Evolutionary conservation across 805 yeast species (phyloP).

Genomic region (Schwanniomyces sp.): DNA sequence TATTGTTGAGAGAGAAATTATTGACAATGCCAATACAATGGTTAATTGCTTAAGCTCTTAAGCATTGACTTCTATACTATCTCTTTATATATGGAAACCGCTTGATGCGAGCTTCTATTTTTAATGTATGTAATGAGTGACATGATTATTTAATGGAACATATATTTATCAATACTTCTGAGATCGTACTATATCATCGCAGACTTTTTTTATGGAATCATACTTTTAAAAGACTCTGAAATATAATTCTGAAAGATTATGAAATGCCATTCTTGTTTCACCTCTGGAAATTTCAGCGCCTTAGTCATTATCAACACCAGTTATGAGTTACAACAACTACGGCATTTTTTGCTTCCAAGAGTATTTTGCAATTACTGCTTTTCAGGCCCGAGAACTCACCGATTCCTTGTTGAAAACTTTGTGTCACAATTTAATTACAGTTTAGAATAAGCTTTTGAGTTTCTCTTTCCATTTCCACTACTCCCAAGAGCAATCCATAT

Average conservation of each 20-base stretch:
- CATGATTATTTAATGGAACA: not conserved
- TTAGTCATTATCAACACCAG: not conserved
- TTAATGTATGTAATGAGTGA: not conserved
- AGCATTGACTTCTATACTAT: not conserved
- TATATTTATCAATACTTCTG: not conserved
- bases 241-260: no score
- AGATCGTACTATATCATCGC: not conserved
- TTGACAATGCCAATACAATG: not conserved
- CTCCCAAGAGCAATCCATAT: no score
- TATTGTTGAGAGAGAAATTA: conserved; percentile 1
- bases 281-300: not conserved
- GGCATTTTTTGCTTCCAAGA: not conserved
- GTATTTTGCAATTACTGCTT: not conserved
- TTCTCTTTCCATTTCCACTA: not conserved
- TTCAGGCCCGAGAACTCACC: not conserved
- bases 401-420: not conserved
- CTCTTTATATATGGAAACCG: not conserved
- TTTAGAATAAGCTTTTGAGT: not conserved
- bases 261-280: no score
- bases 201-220: not conserved
- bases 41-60: not conserved
- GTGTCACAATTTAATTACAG: not conserved
- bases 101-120: not conserved
- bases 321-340: not conserved
- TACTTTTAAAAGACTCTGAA: no score